Evolutionary conservation across 257 asterid genomes (phyloP), one percentile per base, ranked within the genome.

Genomic region (Rehmannia glutinosa): DNA sequence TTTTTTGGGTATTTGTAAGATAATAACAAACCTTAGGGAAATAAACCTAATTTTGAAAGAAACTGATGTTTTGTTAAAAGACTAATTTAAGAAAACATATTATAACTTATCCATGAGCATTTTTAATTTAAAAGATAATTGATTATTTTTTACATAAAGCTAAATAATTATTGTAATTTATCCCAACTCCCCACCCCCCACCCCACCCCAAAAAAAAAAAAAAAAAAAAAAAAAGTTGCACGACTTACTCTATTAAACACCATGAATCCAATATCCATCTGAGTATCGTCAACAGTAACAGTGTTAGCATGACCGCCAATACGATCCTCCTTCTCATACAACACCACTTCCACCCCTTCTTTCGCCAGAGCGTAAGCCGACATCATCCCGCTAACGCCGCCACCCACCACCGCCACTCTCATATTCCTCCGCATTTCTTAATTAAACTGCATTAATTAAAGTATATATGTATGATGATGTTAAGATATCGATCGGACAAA

Each of bases 221-320:
- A 33, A 33, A 19, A n/a, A n/a, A n/a, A n/a, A n/a, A n/a, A n/a
- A n/a, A n/a, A n/a, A n/a, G n/a, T n/a, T n/a, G n/a, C n/a, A n/a
- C n/a, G 13, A 73, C 66, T 57, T 73, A 83, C 89, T 19, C 84
- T 80, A 51, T 80, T 82, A 11, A 81, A 82, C 72, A 81, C 86
- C 82, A 81, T 82, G 64, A 84, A 84, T 4, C 87, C 90, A 23
- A 84, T 84, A 62, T 82, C 87, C 19, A 84, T 50, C 28, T 77
- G 74, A 4, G 80, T 68, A 66, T 77, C 91, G 33, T 84, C 62
- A 24, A 80, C 66, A 5, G 73, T 70, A 15, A 80, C 81, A 3
- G 91, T 82, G 50, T 73, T 82, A 62, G 91, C 84, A 71, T 82
- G 91, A 73, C 87, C 86, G 15, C 91, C 91, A 2, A 84, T 54